A percentile compares a stretch with the other conserved stretches of the same genome.
Evolutionary conservation across 495 filamentous ascomycete species (phyloP).

Genomic region (Penicilliopsis zonata): DNA sequence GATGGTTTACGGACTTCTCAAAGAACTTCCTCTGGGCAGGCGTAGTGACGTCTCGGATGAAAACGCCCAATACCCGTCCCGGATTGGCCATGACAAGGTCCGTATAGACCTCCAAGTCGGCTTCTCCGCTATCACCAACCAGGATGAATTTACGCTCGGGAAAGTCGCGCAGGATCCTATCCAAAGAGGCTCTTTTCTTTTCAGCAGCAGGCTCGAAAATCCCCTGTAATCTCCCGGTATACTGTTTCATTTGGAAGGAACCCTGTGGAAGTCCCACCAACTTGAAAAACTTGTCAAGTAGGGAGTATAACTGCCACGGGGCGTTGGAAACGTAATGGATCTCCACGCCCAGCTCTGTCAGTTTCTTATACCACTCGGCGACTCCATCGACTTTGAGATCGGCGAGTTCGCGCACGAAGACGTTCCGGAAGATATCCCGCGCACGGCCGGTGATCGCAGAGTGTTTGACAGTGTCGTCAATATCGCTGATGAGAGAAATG

Average conservation of each 20-base stretch:
- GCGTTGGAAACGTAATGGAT: constrained; percentile 91
- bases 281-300: constrained; percentile 73
- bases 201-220: constrained; percentile 97
- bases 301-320: constrained; percentile 90
- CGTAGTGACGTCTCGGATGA: constrained; percentile 91
- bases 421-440: constrained; percentile 90
- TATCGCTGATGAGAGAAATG: constrained; percentile 90
- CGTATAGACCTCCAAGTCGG: constrained; percentile 93
- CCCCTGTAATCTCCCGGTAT: constrained; percentile 88
- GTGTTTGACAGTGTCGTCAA: constrained; percentile 96
- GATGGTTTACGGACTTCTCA: constrained; percentile 48
- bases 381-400: constrained; percentile 81
- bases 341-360: constrained; percentile 68
- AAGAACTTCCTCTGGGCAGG: constrained; percentile 59
- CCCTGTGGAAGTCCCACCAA: constrained; percentile 70
- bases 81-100: constrained; percentile 80
- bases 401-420: constrained; percentile 73
- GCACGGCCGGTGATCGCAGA: constrained; percentile 79
- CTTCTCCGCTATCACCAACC: constrained; percentile 91
- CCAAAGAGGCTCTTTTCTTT: constrained; percentile 76
- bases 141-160: constrained; percentile 82
- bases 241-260: constrained; percentile 90
- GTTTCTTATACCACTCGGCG: constrained; percentile 69
- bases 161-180: constrained; percentile 79
- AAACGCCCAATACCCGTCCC: constrained; percentile 68